These are phyloP conservation scores for Thozetella sp. DNA, from an alignment of 495 filamentous ascomycete genomes.

Conservation along the genomic window DNA sequence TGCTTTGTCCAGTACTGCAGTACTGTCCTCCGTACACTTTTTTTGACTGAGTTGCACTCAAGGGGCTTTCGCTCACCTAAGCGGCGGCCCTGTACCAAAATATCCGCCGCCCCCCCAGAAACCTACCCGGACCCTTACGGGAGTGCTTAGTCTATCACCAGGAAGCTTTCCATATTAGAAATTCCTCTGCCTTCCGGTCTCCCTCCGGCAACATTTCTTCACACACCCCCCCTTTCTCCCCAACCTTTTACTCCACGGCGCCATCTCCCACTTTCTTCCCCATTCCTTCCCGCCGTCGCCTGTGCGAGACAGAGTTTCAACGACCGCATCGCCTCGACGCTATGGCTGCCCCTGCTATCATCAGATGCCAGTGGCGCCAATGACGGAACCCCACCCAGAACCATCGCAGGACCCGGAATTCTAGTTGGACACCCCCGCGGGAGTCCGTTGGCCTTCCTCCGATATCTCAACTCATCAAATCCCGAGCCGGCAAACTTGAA, in stretches of 20 bases:
- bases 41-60: not conserved
- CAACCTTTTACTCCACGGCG: not conserved
- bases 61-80: not conserved
- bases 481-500: not conserved
- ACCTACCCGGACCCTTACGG: too few relatives aligned
- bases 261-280: not conserved
- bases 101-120: too few relatives aligned
- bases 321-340: conserved; percentile 8
- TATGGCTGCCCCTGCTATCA: conserved; percentile 15
- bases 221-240: not conserved
- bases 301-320: not conserved
- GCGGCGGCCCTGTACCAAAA: not conserved
- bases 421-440: not conserved
- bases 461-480: not conserved
- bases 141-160: not conserved
- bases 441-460: not conserved
- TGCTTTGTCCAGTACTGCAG: too few relatives aligned
- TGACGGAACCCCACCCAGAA: conserved; percentile 15
- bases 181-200: not conserved
- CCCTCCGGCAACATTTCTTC: too few relatives aligned
- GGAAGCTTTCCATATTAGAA: not conserved
- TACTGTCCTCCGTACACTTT: too few relatives aligned
- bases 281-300: not conserved
- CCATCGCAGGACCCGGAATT: not conserved
- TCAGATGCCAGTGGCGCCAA: conserved; percentile 13